Base-by-base conservation (phyloP, 2,329 filamentous ascomycete species). In the Stylonectria norvegica region DNA sequence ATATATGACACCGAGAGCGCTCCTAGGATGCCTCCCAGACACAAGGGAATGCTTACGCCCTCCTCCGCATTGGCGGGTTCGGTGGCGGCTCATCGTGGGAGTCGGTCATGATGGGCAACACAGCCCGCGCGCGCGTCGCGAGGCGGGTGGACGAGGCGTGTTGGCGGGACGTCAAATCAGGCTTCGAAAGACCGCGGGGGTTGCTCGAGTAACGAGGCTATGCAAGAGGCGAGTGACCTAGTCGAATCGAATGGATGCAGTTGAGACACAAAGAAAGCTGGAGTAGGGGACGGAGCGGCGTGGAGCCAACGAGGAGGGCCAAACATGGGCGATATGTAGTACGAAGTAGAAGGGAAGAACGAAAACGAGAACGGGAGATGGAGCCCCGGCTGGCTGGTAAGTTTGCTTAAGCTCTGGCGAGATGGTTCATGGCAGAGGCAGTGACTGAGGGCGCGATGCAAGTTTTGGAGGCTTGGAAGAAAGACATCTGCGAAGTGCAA, bases 41-140 rank as follows among this genome's bases (percentile, higher is more conserved):
- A 14, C 29, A 36, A 32, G 42, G 36, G 32, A 39, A 16, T 40
- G 57, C 54, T 14, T 50, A 57, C 54, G 54, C 54, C 42, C 54
- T 43, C 36, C 50, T 52, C 52, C 54, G 48, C 42, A 48, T 46
- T n/a, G 54, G 53, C 45, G 45, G 53, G 36, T 40, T 44, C 17
- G 38, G 35, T 12, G 38, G 27, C 9, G 32, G 19, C 18, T 52
- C 50, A 42, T 53, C 45, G 19, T 48, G 40, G 32, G 50, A 38
- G 32, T 54, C 50, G 33, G 54, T 36, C 54, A 57, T 57, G 18
- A 29, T 45, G 40, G 45, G 39, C 34, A 39, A 42, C 39, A 32
- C 14, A 44, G 40, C 40, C 42, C 37, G n/a, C n/a, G n/a, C n/a
- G n/a, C 36, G 18, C 23, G 14, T 33, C 27, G n/a, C 12, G 12